Base-by-base conservation (phyloP, 108 stramenopile genomes). In the Phaeodactylum tricornutum region DNA sequence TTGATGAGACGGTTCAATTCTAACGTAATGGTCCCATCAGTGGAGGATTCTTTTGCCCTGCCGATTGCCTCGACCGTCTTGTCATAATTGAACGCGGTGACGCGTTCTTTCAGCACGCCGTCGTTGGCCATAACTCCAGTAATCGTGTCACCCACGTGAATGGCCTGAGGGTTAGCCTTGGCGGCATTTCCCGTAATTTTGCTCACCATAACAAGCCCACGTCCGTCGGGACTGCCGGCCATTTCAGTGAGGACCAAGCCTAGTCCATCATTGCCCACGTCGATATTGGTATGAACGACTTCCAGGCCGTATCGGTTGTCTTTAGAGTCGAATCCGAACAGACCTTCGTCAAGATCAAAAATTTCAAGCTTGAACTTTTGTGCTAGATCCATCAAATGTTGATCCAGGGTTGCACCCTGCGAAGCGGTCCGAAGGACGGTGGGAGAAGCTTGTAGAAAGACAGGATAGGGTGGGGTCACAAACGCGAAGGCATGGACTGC, bases 171-270 rank as follows among this genome's bases (percentile, higher is more conserved):
- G 11, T 9, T 25, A 2, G 43, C 59, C 26, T 53, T 45, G 17
- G 47, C 26, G 3, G 64, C 56, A 50, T 65, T 47, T 2, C 64
- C 64, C 4, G 43, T 26, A 14, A 65, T 49, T 15, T 50, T 29
- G 25, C 55, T 52, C 12, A 65, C 45, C 50, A 65, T 25, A 0
- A 65, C 64, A 3, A 65, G 20, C 1, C 64, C 64, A 20, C 64
- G 31, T 24, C 50, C 54, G 28, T 52, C 48, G 7, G 31, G 19
- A 34, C 23, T 47, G 20, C 42, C 32, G 14, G 55, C 64, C 28
- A 65, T 23, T 43, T 63, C 62, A 11, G 62, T 63, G n/a, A 63
- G 27, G 6, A 51, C 53, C 46, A 63, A 49, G 15, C 49, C 50
- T n/a, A 29, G 28, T 2, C 19, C 53, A 14, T 50, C 7, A 2